Percentiles rank a stretch among this genome's conserved stretches.
These are phyloP conservation scores for Penicillium robsamsonii DNA, from an alignment of 495 filamentous ascomycete species.

Conservation along the genomic window DNA sequence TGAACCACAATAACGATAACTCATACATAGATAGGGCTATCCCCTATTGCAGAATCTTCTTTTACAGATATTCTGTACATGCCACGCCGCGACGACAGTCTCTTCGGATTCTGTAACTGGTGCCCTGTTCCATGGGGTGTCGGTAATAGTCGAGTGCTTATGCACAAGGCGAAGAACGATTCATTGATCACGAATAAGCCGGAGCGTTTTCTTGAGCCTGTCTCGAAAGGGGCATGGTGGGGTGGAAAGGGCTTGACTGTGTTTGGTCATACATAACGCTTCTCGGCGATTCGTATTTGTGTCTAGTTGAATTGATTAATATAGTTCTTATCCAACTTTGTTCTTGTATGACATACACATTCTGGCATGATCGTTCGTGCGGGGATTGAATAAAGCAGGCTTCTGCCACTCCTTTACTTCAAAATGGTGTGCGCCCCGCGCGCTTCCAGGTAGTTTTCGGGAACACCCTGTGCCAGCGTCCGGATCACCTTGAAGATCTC, in stretches of 20 bases:
- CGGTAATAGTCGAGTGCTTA: constrained; percentile 53
- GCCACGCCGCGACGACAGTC: constrained; percentile 56
- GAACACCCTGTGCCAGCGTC: constrained; percentile 69
- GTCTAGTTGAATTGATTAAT: constrained; percentile 10
- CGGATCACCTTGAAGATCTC: constrained; percentile 84
- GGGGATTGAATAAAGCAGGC: background rate
- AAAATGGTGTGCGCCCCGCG: constrained; percentile 88
- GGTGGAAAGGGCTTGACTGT: constrained; percentile 91
- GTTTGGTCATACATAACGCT: constrained; percentile 59
- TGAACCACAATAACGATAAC: background rate
- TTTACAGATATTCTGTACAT: background rate
- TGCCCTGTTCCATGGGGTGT: constrained; percentile 42
- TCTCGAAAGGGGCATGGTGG: constrained; percentile 70
- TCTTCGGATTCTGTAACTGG: constrained; percentile 56
- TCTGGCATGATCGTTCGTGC: background rate
- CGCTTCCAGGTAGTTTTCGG: constrained; percentile 84
- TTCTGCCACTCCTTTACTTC: constrained; percentile 54
- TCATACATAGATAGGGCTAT: background rate
- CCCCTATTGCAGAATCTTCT: background rate
- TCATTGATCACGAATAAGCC: constrained; percentile 86
- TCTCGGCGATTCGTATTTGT: constrained; percentile 11
- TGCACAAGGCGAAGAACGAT: constrained; percentile 55
- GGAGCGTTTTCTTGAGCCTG: constrained; percentile 81
- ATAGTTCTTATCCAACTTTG: background rate
- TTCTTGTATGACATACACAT: background rate